A percentile compares a stretch with the other conserved stretches of the same genome.
phyloP scores from a whole-genome alignment of 345 rosid species.

The Isatis tinctoria region DNA sequence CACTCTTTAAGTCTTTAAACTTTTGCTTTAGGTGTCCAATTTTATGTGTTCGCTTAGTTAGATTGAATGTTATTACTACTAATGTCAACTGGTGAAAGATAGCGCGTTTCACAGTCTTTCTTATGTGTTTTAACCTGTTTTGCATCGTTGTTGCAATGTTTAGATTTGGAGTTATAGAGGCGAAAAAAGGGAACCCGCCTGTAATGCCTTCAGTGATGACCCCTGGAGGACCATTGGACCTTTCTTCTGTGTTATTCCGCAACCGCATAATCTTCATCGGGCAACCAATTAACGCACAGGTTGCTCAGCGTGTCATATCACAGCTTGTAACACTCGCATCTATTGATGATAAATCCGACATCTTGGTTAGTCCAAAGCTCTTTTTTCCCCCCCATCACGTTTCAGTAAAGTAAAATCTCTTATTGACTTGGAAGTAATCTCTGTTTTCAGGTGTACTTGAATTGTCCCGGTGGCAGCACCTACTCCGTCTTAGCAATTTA shows the following conservation, averaged over 20 bases:
- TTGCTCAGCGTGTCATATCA: constrained; percentile 87
- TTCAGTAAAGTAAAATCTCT: neutral
- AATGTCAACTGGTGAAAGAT: neutral
- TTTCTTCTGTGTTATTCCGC: constrained; percentile 73
- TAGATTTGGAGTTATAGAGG: constrained; percentile 50
- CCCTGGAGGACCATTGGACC: constrained; percentile 87
- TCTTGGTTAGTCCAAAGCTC: constrained; percentile 49
- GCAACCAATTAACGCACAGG: constrained; percentile 72
- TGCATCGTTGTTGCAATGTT: neutral
- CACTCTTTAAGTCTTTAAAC: neutral
- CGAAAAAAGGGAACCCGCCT: constrained; percentile 73
- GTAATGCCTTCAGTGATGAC: constrained; percentile 85
- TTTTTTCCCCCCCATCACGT: neutral
- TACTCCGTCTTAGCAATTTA: constrained; percentile 86
- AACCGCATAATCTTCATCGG: constrained; percentile 91
- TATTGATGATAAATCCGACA: constrained; percentile 82
- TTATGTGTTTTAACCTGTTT: neutral
- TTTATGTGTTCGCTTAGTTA: neutral
- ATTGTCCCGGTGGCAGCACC: constrained; percentile 93
- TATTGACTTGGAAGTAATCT: constrained; percentile 5
- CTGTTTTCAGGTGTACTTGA: constrained; percentile 62
- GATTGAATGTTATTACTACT: neutral
- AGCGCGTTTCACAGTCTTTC: neutral
- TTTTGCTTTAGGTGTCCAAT: neutral
- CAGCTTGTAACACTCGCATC: constrained; percentile 91